Conservation (phyloP, 257 asterid species). For the Voacanga thouarsii region DNA sequence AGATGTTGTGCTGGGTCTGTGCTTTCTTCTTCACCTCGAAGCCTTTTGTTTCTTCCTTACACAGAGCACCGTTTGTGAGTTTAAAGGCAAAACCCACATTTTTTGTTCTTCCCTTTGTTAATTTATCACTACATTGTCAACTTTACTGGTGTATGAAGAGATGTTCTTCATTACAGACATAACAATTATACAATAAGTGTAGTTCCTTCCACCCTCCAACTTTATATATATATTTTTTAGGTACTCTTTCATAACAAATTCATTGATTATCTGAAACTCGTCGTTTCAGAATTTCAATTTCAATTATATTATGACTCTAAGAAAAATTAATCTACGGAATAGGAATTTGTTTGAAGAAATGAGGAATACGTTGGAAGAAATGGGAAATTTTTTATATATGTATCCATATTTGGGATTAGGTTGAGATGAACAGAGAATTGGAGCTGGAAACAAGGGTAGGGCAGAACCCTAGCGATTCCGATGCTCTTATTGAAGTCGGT, state of each 20-base stretch:
- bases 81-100: no score
- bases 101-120: no score
- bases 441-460: constrained; percentile 35
- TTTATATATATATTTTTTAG: background rate
- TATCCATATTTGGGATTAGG: background rate
- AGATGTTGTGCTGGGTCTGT: no score
- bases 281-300: background rate
- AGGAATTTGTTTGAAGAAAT: background rate
- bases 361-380: background rate
- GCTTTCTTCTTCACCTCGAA: no score
- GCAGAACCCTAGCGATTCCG: constrained; percentile 36
- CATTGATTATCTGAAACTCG: background rate
- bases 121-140: no score
- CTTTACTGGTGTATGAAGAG: no score
- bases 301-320: background rate
- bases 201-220: background rate
- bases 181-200: no score
- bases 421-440: constrained; percentile 31
- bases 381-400: background rate
- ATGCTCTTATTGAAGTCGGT: constrained; percentile 39
- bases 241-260: background rate
- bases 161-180: no score
- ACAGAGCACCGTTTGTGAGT: no score
- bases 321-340: background rate
- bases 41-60: no score